Evolutionary conservation across 371 early-diverging fungal species (phyloP).

Genomic region (Caulochytrium protostelioides): DNA sequence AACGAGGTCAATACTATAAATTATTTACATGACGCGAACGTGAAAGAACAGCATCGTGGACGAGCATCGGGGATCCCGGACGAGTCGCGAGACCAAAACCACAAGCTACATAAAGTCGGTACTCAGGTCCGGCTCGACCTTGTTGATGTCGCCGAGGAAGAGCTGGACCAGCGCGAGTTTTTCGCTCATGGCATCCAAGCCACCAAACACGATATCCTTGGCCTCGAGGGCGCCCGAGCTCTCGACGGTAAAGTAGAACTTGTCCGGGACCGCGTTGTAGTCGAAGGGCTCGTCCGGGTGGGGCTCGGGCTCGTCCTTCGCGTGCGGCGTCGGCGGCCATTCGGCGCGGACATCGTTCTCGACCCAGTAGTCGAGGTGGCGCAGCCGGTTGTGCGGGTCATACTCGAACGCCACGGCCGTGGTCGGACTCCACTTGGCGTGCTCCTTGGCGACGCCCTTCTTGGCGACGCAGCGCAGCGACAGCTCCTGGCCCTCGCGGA

Average conservation of each 20-base stretch:
- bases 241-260: conserved; percentile 77
- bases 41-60: no score
- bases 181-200: conserved; percentile 54
- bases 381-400: conserved; percentile 84
- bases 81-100: no score
- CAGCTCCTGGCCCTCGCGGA: conserved; percentile 80
- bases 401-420: conserved; percentile 88
- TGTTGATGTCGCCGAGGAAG: no score
- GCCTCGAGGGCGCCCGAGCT: conserved; percentile 71
- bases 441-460: conserved; percentile 86
- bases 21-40: no score
- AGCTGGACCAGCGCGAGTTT: conserved; percentile 30
- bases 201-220: conserved; percentile 60
- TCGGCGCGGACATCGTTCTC: conserved; percentile 56
- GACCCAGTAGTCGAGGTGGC: conserved; percentile 77
- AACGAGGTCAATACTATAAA: no score
- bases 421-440: conserved; percentile 97
- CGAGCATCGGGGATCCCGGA: no score
- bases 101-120: no score
- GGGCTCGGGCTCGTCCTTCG: conserved; percentile 39
- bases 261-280: conserved; percentile 58
- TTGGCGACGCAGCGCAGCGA: conserved; percentile 38
- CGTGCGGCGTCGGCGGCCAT: conserved; percentile 70
- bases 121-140: no score
- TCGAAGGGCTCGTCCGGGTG: conserved; percentile 50